Percentiles rank a stretch among this genome's conserved stretches.
Conservation (phyloP, 73 alveolate species). For the Effrenium voratum region DNA sequence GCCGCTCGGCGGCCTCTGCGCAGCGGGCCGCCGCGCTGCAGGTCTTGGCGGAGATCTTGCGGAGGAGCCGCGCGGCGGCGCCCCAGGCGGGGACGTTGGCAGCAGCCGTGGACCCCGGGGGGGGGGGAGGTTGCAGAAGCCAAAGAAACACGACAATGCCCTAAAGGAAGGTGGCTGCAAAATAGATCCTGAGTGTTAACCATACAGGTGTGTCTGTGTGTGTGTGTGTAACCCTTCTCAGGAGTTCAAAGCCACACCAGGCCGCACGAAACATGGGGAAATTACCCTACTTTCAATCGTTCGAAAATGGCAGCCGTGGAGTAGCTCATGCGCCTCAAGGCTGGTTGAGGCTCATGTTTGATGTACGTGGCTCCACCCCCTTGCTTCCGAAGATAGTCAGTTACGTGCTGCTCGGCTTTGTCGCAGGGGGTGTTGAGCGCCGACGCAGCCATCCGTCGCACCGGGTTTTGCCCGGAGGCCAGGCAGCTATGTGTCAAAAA, state of each 20-base stretch:
- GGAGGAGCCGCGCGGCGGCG: conserved; percentile 13
- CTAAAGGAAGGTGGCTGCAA: too few species aligned
- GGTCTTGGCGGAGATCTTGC: conserved; percentile 31
- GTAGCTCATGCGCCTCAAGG: too few species aligned
- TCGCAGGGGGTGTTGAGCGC: background rate
- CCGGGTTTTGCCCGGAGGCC: background rate
- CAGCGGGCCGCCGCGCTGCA: conserved; percentile 60
- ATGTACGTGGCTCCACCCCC: background rate
- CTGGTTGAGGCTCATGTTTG: background rate
- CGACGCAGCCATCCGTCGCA: background rate
- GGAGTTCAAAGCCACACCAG: too few species aligned
- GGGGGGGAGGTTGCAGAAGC: background rate
- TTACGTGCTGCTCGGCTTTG: too few species aligned
- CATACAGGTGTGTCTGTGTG: too few species aligned
- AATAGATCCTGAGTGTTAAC: too few species aligned
- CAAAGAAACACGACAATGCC: too few species aligned
- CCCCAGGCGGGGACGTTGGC: conserved; percentile 11
- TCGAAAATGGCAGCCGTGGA: background rate
- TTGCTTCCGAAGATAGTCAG: background rate
- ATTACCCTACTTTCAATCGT: too few species aligned
- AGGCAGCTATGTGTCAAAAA: too few species aligned
- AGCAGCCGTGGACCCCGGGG: background rate
- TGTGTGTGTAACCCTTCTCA: too few species aligned
- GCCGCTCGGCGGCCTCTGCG: conserved; percentile 51
- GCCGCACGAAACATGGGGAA: too few species aligned